A percentile compares a stretch with the other conserved stretches of the same genome.
These are phyloP conservation scores for Nothophoma quercina DNA, from an alignment of 2,329 filamentous ascomycete species.

Conservation along the genomic window DNA sequence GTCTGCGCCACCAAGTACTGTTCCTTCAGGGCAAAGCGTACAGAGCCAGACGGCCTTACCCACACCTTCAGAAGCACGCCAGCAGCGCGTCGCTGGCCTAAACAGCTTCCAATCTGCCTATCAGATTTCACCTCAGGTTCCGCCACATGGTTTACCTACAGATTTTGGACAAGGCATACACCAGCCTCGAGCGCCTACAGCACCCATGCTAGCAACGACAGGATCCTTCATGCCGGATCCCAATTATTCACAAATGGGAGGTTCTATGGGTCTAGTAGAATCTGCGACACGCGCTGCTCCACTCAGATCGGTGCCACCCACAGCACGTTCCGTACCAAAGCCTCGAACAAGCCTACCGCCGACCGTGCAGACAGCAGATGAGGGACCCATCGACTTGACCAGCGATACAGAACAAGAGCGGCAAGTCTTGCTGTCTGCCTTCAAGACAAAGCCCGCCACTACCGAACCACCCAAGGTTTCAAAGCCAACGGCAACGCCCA, in stretches of 20 bases:
- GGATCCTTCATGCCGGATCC: neutral
- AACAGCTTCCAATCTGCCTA: constrained; percentile 8
- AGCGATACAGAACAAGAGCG: constrained; percentile 24
- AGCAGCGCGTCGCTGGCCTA: constrained; percentile 15
- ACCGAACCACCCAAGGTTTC: neutral
- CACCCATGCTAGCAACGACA: neutral
- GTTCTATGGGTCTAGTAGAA: neutral
- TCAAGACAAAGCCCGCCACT: constrained; percentile 12
- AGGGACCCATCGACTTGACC: constrained; percentile 27
- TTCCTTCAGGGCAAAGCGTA: neutral
- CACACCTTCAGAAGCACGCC: constrained; percentile 16
- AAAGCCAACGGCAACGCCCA: neutral
- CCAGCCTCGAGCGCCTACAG: neutral
- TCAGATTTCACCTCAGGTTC: neutral
- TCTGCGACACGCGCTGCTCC: neutral
- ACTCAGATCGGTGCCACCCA: neutral
- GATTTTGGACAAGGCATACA: neutral
- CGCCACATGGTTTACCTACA: neutral
- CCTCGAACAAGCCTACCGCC: neutral
- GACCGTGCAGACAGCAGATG: neutral
- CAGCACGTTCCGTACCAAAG: neutral
- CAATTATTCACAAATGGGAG: constrained; percentile 11
- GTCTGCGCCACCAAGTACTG: neutral
- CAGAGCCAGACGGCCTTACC: neutral
- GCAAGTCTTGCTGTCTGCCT: constrained; percentile 20